Percentiles rank a stretch among this genome's conserved stretches.
Conservation (phyloP, 192 early-diverging fungal species). For the Umbelopsis vinacea region DNA sequence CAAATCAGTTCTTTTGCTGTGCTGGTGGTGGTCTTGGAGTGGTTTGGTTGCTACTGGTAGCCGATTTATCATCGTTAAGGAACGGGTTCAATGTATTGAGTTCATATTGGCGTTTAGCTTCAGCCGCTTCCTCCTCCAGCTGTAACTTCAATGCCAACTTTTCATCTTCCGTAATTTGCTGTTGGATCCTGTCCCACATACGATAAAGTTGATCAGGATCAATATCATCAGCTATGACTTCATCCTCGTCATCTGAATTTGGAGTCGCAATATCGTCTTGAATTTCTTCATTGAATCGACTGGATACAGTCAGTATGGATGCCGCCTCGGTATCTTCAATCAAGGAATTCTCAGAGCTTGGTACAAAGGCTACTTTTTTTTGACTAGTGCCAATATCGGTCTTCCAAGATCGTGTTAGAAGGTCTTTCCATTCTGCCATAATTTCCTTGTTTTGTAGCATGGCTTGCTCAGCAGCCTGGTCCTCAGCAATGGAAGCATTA, state of each 20-base stretch:
- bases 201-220: constrained; percentile 26
- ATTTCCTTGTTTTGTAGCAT: constrained; percentile 32
- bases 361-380: constrained; percentile 11
- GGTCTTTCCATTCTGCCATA: constrained; percentile 36
- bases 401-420: constrained; percentile 40
- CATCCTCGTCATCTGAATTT: constrained; percentile 27
- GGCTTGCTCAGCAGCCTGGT: constrained; percentile 29
- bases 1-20: background rate
- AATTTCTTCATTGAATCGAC: constrained; percentile 36
- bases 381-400: constrained; percentile 11
- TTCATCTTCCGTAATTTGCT: constrained; percentile 31
- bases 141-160: constrained; percentile 26
- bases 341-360: constrained; percentile 1
- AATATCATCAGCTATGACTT: constrained; percentile 19
- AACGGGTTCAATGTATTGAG: constrained; percentile 27
- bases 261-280: background rate
- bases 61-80: constrained; percentile 2
- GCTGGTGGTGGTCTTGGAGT: background rate
- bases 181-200: constrained; percentile 20
- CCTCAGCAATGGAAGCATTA: constrained; percentile 23
- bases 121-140: constrained; percentile 23
- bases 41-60: background rate
- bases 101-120: constrained; percentile 12
- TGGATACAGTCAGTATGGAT: constrained; percentile 26
- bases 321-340: constrained; percentile 21